Percentiles rank a stretch among this genome's conserved stretches.
phyloP scores from a whole-genome alignment of 1,284 basidiomycete genomes.

The Naganishia albida region DNA sequence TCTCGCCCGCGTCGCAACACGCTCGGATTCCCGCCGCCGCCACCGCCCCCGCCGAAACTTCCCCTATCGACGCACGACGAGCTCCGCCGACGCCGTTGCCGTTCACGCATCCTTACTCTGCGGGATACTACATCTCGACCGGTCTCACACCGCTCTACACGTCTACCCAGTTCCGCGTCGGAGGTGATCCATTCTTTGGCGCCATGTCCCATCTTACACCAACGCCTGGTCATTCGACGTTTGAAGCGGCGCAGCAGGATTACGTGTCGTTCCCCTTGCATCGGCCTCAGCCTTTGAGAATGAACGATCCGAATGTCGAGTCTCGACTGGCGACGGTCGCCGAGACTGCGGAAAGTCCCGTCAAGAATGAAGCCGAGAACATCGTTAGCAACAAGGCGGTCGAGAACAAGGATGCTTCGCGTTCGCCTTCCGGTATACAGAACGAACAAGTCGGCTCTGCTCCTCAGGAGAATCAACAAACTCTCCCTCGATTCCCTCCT shows the following conservation, averaged over 20 bases:
- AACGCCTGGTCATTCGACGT: slow-evolving; percentile 13
- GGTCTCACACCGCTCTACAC: slow-evolving; percentile 18
- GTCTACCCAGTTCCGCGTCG: slow-evolving; percentile 14
- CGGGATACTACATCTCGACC: slow-evolving; percentile 28
- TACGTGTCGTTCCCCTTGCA: slow-evolving; percentile 10
- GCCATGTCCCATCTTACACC: slow-evolving; percentile 20
- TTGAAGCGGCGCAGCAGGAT: slow-evolving; percentile 17
- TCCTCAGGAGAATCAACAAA: not conserved
- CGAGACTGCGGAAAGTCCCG: not conserved
- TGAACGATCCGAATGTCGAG: not conserved
- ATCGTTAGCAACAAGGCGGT: not conserved
- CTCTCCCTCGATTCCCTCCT: not conserved
- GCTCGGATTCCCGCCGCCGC: not conserved
- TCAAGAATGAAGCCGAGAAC: slow-evolving; percentile 5
- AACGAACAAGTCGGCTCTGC: not conserved
- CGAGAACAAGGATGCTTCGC: not conserved
- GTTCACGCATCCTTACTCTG: slow-evolving; percentile 26
- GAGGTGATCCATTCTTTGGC: slow-evolving; percentile 27
- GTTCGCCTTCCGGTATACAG: not conserved
- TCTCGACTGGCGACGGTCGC: not conserved
- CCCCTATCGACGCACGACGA: slow-evolving; percentile 11
- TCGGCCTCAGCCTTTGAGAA: not conserved
- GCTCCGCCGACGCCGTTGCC: slow-evolving; percentile 24
- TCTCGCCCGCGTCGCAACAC: slow-evolving; percentile 6
- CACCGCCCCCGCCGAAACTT: not conserved